Percentiles rank a stretch among this genome's conserved stretches.
Conservation (phyloP, 2,329 filamentous ascomycete species). For the Trichoderma atrobrunneum region DNA sequence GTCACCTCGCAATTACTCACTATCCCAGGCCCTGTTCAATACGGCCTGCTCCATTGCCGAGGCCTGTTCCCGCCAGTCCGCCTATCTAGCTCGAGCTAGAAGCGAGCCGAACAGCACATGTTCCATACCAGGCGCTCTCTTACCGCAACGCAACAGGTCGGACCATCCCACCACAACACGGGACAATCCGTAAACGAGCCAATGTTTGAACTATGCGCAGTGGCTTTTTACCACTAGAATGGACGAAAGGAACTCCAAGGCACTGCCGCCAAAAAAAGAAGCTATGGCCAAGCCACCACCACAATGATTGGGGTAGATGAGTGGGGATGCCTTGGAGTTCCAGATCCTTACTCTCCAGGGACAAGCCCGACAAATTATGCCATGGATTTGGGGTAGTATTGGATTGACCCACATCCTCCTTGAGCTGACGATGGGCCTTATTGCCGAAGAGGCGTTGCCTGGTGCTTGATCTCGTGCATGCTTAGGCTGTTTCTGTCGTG, state of each 20-base stretch:
- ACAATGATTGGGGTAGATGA: slow-evolving; percentile 6
- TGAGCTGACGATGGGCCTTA: slow-evolving; percentile 16
- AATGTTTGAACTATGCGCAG: neutral
- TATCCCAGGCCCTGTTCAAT: neutral
- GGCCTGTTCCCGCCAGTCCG: neutral
- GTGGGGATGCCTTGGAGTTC: slow-evolving; percentile 8
- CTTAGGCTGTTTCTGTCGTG: slow-evolving; percentile 2
- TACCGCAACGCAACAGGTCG: neutral
- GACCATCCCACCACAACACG: neutral
- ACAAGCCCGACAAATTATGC: slow-evolving; percentile 4
- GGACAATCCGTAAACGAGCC: neutral
- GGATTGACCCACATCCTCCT: slow-evolving; percentile 5
- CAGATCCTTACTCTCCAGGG: slow-evolving; percentile 12
- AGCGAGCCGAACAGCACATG: slow-evolving; percentile 3
- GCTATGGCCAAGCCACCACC: slow-evolving; percentile 8
- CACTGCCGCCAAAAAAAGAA: neutral
- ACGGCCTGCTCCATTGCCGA: neutral
- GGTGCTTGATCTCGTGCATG: slow-evolving; percentile 18
- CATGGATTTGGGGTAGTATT: slow-evolving; percentile 15
- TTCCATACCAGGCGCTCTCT: neutral
- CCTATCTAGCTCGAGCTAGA: neutral
- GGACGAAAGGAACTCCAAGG: slow-evolving; percentile 14
- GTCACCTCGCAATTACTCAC: neutral
- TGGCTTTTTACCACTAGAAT: neutral
- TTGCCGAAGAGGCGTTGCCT: slow-evolving; percentile 15